These are phyloP conservation scores for Penicillium angulare DNA, from an alignment of 495 filamentous ascomycete species.

Conservation along the genomic window DNA sequence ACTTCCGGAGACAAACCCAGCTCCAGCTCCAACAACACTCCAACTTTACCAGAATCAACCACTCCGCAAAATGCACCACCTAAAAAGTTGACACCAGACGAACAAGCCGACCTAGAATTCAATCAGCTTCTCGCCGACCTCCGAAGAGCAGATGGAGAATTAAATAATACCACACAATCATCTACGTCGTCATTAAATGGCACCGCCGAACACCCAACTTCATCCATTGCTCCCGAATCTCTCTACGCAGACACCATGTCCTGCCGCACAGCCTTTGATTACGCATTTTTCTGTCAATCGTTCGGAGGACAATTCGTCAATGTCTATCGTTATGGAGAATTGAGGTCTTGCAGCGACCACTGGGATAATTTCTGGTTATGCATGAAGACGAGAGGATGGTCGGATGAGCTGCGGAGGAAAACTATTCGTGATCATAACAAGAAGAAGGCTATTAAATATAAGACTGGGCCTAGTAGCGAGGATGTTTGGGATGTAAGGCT, in stretches of 20 bases:
- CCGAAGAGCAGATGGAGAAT: constrained; percentile 32
- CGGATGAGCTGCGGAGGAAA: constrained; percentile 48
- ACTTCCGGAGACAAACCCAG: constrained; percentile 20
- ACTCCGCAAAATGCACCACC: constrained; percentile 27
- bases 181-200: constrained; percentile 8
- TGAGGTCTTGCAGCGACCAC: constrained; percentile 72
- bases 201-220: constrained; percentile 18
- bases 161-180: constrained; percentile 9
- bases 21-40: constrained; percentile 11
- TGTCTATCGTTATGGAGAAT: constrained; percentile 78
- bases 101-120: constrained; percentile 62
- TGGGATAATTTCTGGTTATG: constrained; percentile 95
- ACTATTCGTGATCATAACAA: constrained; percentile 69
- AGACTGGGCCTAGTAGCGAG: constrained; percentile 75
- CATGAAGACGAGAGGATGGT: constrained; percentile 66
- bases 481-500: constrained; percentile 82
- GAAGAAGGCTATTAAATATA: constrained; percentile 72
- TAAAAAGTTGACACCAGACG: constrained; percentile 51
- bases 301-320: constrained; percentile 83
- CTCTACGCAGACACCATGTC: constrained; percentile 79
- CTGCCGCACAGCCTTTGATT: constrained; percentile 87
- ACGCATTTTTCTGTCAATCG: constrained; percentile 92
- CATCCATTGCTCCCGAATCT: constrained; percentile 55
- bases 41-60: constrained; percentile 7
- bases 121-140: constrained; percentile 55